phyloP scores from a whole-genome alignment of 768 basidiomycete genomes.

The Tubosaeta sp. region DNA sequence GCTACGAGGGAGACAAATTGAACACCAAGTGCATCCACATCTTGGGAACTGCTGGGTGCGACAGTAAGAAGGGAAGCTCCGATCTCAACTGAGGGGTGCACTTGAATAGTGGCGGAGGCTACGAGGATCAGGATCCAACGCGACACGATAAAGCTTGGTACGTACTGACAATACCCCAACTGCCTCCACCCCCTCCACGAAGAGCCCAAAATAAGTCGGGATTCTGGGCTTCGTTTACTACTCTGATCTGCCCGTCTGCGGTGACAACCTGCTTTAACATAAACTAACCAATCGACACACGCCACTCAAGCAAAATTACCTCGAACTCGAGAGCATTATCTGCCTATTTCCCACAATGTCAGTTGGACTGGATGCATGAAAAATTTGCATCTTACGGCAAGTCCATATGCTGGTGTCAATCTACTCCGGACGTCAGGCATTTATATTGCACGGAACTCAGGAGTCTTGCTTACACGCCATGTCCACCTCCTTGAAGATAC shows the following conservation, averaged over 20 bases:
- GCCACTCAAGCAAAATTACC: conserved; percentile 2
- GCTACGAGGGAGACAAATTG: conserved; percentile 16
- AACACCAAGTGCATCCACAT: conserved; percentile 12
- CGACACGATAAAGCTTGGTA: not conserved
- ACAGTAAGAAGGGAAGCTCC: conserved; percentile 6
- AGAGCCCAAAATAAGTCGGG: conserved; percentile 53
- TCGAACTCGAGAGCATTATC: conserved; percentile 45
- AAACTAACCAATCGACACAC: not conserved
- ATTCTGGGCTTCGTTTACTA: conserved; percentile 39
- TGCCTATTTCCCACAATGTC: conserved; percentile 25
- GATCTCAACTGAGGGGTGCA: conserved; percentile 8
- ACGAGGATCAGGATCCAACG: not conserved
- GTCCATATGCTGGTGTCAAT: conserved; percentile 39
- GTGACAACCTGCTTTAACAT: conserved; percentile 31
- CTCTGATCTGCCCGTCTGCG: conserved; percentile 36
- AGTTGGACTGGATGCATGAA: not conserved
- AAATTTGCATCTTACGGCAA: conserved; percentile 29
- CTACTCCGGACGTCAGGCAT: conserved; percentile 2
- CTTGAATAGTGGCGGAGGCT: conserved; percentile 18
- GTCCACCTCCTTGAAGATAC: conserved; percentile 48
- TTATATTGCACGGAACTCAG: not conserved
- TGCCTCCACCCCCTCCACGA: conserved; percentile 51
- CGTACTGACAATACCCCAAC: conserved; percentile 41
- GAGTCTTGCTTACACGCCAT: conserved; percentile 26
- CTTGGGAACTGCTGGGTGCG: conserved; percentile 6